These are phyloP conservation scores for Limonium bicolor DNA, from an alignment of 148 eudicot genomes.

Conservation along the genomic window DNA sequence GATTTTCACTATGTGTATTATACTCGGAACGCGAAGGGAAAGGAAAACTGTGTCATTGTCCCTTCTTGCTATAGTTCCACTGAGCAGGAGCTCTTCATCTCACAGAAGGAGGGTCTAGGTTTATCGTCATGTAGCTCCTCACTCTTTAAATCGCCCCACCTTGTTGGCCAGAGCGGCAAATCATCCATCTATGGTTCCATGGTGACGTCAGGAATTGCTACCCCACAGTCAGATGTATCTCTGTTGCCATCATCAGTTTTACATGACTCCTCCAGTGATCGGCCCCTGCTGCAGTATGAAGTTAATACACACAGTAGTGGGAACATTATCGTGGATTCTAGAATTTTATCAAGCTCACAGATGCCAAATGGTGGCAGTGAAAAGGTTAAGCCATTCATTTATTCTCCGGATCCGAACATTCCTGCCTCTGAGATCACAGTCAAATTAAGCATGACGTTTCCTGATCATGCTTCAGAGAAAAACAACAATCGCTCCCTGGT, in stretches of 20 bases:
- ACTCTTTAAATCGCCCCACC: constrained; percentile 13
- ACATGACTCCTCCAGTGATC: constrained; percentile 9
- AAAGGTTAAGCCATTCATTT: constrained; percentile 59
- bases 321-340: constrained; percentile 11
- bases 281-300: constrained; percentile 11
- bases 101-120: constrained; percentile 59
- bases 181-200: constrained; percentile 9
- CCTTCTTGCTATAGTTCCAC: constrained; percentile 71
- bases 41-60: constrained; percentile 36
- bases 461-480: constrained; percentile 24
- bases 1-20: constrained; percentile 44
- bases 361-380: constrained; percentile 12
- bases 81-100: constrained; percentile 25
- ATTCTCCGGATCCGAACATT: constrained; percentile 66
- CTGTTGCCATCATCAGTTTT: constrained; percentile 16
- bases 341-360: constrained; percentile 23
- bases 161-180: constrained; percentile 11
- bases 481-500: constrained; percentile 47
- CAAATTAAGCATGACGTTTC: constrained; percentile 38
- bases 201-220: constrained; percentile 7
- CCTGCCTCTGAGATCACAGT: constrained; percentile 54
- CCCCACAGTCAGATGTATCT: constrained; percentile 10
- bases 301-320: constrained; percentile 7
- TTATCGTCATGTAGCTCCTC: constrained; percentile 26
- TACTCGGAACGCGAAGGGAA: constrained; percentile 36